Evolutionary conservation across 805 yeast species (phyloP), one percentile per base, ranked within the genome.

Genomic region (Candida patagonica): DNA sequence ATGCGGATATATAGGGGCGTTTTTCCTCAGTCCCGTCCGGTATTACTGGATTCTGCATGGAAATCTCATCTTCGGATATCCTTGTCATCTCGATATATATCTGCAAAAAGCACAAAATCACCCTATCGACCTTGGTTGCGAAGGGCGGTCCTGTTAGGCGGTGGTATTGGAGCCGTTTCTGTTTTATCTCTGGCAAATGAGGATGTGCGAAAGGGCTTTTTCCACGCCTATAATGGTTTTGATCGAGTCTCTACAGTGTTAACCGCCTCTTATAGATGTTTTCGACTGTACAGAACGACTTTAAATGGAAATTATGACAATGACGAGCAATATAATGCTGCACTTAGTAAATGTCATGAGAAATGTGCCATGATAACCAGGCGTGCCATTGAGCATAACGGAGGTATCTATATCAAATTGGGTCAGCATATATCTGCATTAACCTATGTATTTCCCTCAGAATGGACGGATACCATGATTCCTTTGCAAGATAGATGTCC

Each of bases 401-500:
- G 95, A 13, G 98, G 98, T 1, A 71, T 92, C 6, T 92, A 80
- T 59, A 92, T 92, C 59, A 92, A 92, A 59, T 65, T 92, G 32
- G 98, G 99, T 9, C 98, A 92, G 58, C 98, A 92, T 56, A 66
- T 92, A 9, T 74, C 88, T 30, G 97, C 97, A 0, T 70, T 92
- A 73, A 84, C 96, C 1, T 92, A 92, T 60, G 64, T 92, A 24
- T 65, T 92, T 37, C 98, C 99, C 0, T 66, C 65, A 4, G 96
- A 92, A 61, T 92, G 99, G 99, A 89, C 97, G 1, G 76, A 76
- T 12, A 79, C 97, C 0, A 92, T 92, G 95, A 69, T 80, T 25
- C 95, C 96, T 1, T 64, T 92, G 38, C 97, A 89, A 55, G 95
- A 88, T 52, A 73, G 74, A 54, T 89, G 97, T 57, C 97, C 98